These are phyloP conservation scores for Calycina marina DNA, from an alignment of 2,329 filamentous ascomycete genomes.

Conservation along the genomic window DNA sequence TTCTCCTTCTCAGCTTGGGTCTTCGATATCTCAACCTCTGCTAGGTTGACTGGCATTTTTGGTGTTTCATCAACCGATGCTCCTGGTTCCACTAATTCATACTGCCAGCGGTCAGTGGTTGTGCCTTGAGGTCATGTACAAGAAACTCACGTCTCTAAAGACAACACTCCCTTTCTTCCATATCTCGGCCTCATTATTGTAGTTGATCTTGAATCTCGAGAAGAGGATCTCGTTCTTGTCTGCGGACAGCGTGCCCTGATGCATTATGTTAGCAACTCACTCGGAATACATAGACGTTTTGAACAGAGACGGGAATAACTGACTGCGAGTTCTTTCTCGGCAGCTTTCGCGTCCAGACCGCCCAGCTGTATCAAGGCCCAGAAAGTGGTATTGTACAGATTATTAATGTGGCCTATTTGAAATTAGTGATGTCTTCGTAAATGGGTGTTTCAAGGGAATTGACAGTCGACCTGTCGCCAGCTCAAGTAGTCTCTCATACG, in stretches of 20 bases:
- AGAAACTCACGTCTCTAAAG: slow-evolving; percentile 46
- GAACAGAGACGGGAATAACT: slow-evolving; percentile 12
- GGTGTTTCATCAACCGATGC: slow-evolving; percentile 29
- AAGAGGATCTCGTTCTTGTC: slow-evolving; percentile 98
- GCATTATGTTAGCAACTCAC: neutral
- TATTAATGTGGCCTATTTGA: slow-evolving; percentile 76
- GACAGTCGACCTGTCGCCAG: slow-evolving; percentile 94
- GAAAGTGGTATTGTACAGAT: slow-evolving; percentile 94
- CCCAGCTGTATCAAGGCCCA: slow-evolving; percentile 76
- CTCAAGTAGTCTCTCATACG: slow-evolving; percentile 91
- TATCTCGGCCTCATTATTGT: slow-evolving; percentile 90
- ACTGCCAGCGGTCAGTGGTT: too few species aligned
- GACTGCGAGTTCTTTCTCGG: slow-evolving; percentile 67
- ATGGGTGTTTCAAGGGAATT: too few species aligned
- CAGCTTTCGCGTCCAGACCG: slow-evolving; percentile 60
- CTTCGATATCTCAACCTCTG: slow-evolving; percentile 49
- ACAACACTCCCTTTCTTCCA: slow-evolving; percentile 88
- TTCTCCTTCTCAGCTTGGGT: slow-evolving; percentile 72
- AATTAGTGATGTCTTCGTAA: neutral
- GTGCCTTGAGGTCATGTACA: neutral
- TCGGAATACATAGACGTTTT: neutral
- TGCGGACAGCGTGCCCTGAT: slow-evolving; percentile 61
- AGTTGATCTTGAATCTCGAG: slow-evolving; percentile 79
- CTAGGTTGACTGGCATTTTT: slow-evolving; percentile 32
- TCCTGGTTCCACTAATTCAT: slow-evolving; percentile 51